These are phyloP conservation scores for Exophiala bonariae DNA, from an alignment of 2,329 filamentous ascomycete species.

Conservation along the genomic window DNA sequence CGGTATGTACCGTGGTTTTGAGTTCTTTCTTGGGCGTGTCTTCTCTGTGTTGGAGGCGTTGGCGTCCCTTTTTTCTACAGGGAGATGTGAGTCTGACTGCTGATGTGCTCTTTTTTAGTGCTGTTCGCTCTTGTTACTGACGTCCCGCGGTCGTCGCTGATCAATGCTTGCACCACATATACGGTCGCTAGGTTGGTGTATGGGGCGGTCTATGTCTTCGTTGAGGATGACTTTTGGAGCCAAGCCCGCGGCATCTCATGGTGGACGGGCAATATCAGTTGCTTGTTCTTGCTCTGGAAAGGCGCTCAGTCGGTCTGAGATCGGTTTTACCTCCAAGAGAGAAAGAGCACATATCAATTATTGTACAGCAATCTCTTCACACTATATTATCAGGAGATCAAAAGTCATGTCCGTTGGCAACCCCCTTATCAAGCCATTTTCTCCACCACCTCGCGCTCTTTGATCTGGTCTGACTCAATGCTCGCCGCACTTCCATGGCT, in stretches of 20 bases:
- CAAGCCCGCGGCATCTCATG: conserved; percentile 40
- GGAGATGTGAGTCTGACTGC: too few relatives aligned
- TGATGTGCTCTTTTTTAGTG: conserved; percentile 31
- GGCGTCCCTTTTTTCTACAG: too few relatives aligned
- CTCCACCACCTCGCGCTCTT: too few relatives aligned
- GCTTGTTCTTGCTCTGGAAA: conserved; percentile 38
- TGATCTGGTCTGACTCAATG: too few relatives aligned
- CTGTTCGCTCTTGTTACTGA: conserved; percentile 42
- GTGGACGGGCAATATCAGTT: conserved; percentile 47
- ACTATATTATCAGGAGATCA: too few relatives aligned
- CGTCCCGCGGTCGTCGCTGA: conserved; percentile 38
- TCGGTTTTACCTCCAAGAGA: too few relatives aligned
- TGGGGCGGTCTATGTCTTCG: conserved; percentile 41
- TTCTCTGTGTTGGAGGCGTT: too few relatives aligned
- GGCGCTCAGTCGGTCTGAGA: conserved; percentile 12
- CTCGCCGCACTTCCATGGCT: too few relatives aligned
- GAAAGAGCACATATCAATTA: too few relatives aligned
- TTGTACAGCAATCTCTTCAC: too few relatives aligned
- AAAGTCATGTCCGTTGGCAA: too few relatives aligned
- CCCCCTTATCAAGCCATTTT: too few relatives aligned
- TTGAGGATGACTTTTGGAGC: conserved; percentile 37
- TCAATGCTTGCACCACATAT: conserved; percentile 41
- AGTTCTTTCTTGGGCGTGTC: background rate
- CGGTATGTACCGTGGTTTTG: conserved; percentile 17
- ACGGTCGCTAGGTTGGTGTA: conserved; percentile 44